These are phyloP conservation scores for Dictyostelium firmibasis DNA, from an alignment of 78 protist genomes.

Conservation along the genomic window DNA sequence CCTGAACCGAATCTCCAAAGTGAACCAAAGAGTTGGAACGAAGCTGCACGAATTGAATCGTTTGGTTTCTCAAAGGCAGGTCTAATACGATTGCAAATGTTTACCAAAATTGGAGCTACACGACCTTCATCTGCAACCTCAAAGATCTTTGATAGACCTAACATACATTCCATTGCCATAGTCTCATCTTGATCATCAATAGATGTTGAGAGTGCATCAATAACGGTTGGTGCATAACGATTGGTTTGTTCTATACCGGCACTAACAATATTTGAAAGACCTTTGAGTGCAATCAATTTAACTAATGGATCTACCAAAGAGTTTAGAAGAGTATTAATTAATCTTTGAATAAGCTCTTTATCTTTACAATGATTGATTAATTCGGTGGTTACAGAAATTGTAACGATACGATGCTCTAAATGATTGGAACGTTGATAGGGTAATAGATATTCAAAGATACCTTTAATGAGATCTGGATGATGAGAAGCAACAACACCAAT, in stretches of 20 bases:
- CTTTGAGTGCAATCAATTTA: slow-evolving; percentile 57
- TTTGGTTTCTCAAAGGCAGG: slow-evolving; percentile 81
- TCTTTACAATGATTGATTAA: slow-evolving; percentile 56
- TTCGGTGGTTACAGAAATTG: slow-evolving; percentile 60
- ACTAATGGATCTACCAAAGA: slow-evolving; percentile 65
- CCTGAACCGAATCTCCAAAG: slow-evolving; percentile 81
- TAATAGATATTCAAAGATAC: slow-evolving; percentile 32
- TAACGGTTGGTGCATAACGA: slow-evolving; percentile 81
- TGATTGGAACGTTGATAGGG: slow-evolving; percentile 64
- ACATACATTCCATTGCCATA: slow-evolving; percentile 86
- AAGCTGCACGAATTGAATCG: slow-evolving; percentile 80
- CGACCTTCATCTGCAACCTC: slow-evolving; percentile 69
- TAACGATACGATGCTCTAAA: slow-evolving; percentile 53
- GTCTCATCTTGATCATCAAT: slow-evolving; percentile 82
- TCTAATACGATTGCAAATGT: slow-evolving; percentile 79
- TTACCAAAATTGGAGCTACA: slow-evolving; percentile 82
- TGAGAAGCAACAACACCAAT: background rate
- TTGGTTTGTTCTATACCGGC: slow-evolving; percentile 72
- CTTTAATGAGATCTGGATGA: slow-evolving; percentile 63
- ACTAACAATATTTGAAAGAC: slow-evolving; percentile 70
- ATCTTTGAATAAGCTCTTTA: slow-evolving; percentile 36
- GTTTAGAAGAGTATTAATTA: slow-evolving; percentile 65
- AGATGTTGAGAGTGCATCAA: slow-evolving; percentile 70
- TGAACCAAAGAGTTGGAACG: slow-evolving; percentile 77
- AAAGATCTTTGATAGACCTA: slow-evolving; percentile 76